A percentile compares a stretch with the other conserved stretches of the same genome.
Evolutionary conservation across 192 early-diverging fungal species (phyloP).

Genomic region (Linnemannia hyalina): DNA sequence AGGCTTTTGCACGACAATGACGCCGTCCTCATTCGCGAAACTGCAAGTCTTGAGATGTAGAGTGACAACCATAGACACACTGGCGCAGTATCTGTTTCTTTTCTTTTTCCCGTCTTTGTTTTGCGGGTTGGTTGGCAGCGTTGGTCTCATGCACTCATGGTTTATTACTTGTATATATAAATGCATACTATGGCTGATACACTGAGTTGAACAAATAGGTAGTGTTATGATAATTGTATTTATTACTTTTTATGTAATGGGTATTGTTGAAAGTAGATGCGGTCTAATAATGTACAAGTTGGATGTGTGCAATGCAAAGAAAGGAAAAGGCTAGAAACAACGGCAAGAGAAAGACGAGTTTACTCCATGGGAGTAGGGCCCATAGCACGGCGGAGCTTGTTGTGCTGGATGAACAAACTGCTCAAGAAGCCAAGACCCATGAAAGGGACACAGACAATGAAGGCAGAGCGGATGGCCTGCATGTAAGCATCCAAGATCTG

Average conservation of each 20-base stretch:
- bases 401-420: conserved; percentile 56
- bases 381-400: conserved; percentile 24
- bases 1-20: too few species aligned
- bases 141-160: too few species aligned
- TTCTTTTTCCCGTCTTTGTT: too few species aligned
- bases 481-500: conserved; percentile 66
- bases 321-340: background rate
- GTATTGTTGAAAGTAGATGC: background rate
- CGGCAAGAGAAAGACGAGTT: background rate
- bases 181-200: too few species aligned
- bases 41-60: too few species aligned
- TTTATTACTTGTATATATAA: too few species aligned
- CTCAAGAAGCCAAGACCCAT: conserved; percentile 59
- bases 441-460: conserved; percentile 65
- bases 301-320: background rate
- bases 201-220: too few species aligned
- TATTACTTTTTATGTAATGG: background rate
- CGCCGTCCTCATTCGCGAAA: too few species aligned
- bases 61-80: too few species aligned
- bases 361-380: conserved; percentile 32
- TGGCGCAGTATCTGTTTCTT: too few species aligned
- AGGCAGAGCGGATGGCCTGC: conserved; percentile 59
- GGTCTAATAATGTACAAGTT: conserved; percentile 6
- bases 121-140: too few species aligned
- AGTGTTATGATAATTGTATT: too few species aligned